Conservation (phyloP, 306 rosid genomes). For the Corylus heterophylla region DNA sequence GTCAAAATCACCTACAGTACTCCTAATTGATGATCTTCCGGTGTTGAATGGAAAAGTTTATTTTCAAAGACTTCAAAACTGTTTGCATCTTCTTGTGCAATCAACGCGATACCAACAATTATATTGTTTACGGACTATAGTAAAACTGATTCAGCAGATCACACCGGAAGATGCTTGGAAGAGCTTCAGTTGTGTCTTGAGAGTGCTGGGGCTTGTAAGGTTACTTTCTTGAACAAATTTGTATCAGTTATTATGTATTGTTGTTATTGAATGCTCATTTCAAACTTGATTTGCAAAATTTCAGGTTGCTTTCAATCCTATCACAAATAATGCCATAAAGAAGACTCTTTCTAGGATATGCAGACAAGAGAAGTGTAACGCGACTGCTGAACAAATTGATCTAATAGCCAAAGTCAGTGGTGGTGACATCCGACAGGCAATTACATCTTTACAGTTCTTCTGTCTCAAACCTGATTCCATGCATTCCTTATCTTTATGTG, state of each 20-base stretch:
- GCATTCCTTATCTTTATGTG: slow-evolving; percentile 43
- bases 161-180: slow-evolving; percentile 49
- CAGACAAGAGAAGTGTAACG: slow-evolving; percentile 62
- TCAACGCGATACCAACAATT: slow-evolving; percentile 79
- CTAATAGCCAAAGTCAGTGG: slow-evolving; percentile 87
- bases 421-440: slow-evolving; percentile 96
- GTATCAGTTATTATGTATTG: slow-evolving; percentile 17
- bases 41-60: slow-evolving; percentile 63
- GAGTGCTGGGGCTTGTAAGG: slow-evolving; percentile 97
- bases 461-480: slow-evolving; percentile 55
- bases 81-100: slow-evolving; percentile 67
- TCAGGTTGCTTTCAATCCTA: slow-evolving; percentile 90
- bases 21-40: slow-evolving; percentile 90
- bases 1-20: slow-evolving; percentile 63
- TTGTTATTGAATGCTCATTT: slow-evolving; percentile 23
- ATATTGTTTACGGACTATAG: slow-evolving; percentile 70
- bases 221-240: slow-evolving; percentile 55
- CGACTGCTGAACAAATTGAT: slow-evolving; percentile 65
- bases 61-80: slow-evolving; percentile 60
- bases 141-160: slow-evolving; percentile 69
- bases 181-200: slow-evolving; percentile 68
- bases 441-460: slow-evolving; percentile 83
- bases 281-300: slow-evolving; percentile 32
- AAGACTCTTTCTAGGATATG: slow-evolving; percentile 68
- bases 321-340: slow-evolving; percentile 72